Evolutionary conservation across 129 eudicot genomes (phyloP).

Genomic region (Helianthus annuus): DNA sequence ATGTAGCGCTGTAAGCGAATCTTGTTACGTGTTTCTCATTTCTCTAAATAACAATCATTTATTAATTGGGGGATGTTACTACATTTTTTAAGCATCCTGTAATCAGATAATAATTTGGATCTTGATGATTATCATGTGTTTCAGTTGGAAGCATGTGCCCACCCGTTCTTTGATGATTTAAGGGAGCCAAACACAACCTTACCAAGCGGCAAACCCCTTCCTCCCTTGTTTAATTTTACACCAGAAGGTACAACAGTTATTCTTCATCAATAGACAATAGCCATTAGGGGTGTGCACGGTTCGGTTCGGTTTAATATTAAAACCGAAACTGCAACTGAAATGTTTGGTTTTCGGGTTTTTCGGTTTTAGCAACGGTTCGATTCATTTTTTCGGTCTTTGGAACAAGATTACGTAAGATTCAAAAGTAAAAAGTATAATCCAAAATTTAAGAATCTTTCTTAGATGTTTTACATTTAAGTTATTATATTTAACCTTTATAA

Average conservation of each 20-base stretch:
- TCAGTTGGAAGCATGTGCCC: conserved; percentile 98
- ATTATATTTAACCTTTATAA: too few species aligned
- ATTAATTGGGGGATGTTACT: background rate
- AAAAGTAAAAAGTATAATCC: too few species aligned
- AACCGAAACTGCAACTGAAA: too few species aligned
- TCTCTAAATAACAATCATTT: background rate
- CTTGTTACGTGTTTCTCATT: conserved; percentile 1
- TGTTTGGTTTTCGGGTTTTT: too few species aligned
- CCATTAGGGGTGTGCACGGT: background rate
- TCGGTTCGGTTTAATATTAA: too few species aligned
- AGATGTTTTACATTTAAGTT: too few species aligned
- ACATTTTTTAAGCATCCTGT: too few species aligned
- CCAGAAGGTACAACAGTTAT: conserved; percentile 58
- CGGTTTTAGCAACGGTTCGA: too few species aligned
- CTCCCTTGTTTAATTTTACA: conserved; percentile 80
- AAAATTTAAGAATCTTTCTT: too few species aligned
- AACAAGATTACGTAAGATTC: too few species aligned
- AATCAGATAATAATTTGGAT: background rate
- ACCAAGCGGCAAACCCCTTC: conserved; percentile 79
- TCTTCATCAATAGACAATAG: background rate
- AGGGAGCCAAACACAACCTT: conserved; percentile 71
- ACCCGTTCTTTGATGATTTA: conserved; percentile 83
- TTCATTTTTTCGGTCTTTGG: too few species aligned
- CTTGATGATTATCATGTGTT: conserved; percentile 16
- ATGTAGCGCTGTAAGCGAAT: conserved; percentile 73